phyloP scores from a whole-genome alignment of 1,284 basidiomycete genomes.

The Caloboletus firmus region DNA sequence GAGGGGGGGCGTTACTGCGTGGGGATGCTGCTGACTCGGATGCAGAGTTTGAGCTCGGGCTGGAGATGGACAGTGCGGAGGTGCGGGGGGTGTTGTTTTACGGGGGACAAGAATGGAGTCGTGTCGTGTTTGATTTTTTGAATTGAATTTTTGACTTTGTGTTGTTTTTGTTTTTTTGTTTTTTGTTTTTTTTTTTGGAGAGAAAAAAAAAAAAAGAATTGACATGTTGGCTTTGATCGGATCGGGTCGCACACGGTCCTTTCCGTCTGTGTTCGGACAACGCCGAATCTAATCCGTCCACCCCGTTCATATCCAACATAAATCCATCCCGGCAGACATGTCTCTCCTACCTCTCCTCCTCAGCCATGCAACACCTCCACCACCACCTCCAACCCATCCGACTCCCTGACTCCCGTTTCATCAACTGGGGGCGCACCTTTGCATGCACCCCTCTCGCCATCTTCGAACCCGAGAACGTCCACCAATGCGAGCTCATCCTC shows the following conservation, averaged over 20 bases:
- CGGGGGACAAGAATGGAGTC: conserved; percentile 74
- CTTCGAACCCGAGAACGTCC: conserved; percentile 75
- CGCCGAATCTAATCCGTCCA: neutral
- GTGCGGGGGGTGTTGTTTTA: conserved; percentile 75
- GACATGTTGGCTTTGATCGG: neutral
- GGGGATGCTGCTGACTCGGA: neutral
- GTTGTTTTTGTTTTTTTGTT: neutral
- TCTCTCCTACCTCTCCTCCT: neutral
- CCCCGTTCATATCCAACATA: neutral
- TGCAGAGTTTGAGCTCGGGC: conserved; percentile 75
- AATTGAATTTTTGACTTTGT: conserved; percentile 25
- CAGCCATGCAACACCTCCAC: neutral
- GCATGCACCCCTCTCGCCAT: conserved; percentile 63
- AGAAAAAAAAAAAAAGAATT: neutral
- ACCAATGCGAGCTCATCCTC: conserved; percentile 76
- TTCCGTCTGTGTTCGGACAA: neutral
- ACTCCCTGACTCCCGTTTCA: conserved; percentile 51
- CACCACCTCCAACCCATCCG: conserved; percentile 40
- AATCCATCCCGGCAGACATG: neutral
- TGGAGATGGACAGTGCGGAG: conserved; percentile 79
- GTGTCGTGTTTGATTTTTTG: conserved; percentile 59
- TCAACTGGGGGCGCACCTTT: conserved; percentile 74
- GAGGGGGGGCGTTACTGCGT: neutral
- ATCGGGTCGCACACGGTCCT: conserved; percentile 1
- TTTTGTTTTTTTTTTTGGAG: neutral